Percentiles rank a stretch among this genome's conserved stretches.
Conservation (phyloP, 2,329 filamentous ascomycete species). For the Aspergillus chevalieri region DNA sequence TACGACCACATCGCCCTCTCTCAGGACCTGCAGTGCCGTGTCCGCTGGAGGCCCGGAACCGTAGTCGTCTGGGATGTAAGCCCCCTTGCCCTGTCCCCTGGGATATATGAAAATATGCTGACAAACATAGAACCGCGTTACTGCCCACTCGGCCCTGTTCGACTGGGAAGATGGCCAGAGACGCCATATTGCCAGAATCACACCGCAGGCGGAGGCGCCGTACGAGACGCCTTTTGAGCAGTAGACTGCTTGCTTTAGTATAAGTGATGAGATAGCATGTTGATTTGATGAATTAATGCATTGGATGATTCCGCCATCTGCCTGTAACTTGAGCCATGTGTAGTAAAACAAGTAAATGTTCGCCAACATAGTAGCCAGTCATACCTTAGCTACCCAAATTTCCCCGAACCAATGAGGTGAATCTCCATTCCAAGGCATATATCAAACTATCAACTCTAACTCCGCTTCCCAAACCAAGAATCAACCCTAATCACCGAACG, state of each 20-base stretch:
- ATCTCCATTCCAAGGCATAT: too few species aligned
- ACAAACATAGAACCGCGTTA: constrained; percentile 58
- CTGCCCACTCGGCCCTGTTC: constrained; percentile 69
- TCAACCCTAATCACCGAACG: background rate
- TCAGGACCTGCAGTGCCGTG: constrained; percentile 65
- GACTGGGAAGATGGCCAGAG: constrained; percentile 77
- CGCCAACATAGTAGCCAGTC: too few species aligned
- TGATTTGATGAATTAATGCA: background rate
- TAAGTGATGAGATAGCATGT: constrained; percentile 1
- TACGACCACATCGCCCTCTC: constrained; percentile 68
- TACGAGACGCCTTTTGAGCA: constrained; percentile 60
- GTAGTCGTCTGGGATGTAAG: constrained; percentile 73
- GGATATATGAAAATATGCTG: constrained; percentile 1
- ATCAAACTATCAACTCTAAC: background rate
- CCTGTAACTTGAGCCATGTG: background rate
- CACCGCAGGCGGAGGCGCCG: constrained; percentile 72
- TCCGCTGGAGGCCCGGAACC: constrained; percentile 73
- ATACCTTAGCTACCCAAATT: too few species aligned
- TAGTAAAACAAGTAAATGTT: too few species aligned
- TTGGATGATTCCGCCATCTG: background rate
- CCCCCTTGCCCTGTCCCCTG: too few species aligned
- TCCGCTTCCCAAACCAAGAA: background rate
- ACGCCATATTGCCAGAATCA: constrained; percentile 73
- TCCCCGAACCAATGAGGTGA: too few species aligned
- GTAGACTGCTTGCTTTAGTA: constrained; percentile 5